phyloP scores from a whole-genome alignment of 2,329 filamentous ascomycete species.

The Pestalotiopsis sp. region DNA sequence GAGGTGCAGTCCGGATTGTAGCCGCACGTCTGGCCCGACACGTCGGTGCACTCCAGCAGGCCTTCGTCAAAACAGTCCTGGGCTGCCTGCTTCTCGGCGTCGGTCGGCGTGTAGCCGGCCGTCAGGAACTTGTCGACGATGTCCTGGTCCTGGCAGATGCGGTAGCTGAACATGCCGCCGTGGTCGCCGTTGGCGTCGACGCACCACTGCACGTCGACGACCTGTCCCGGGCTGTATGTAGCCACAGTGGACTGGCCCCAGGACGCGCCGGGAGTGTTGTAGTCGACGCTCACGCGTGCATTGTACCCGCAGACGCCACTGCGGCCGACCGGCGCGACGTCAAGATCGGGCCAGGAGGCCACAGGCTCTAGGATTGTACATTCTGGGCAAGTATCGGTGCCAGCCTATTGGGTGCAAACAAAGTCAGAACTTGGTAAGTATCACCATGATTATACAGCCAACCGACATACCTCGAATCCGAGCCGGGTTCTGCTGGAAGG shows the following conservation, averaged over 20 bases:
- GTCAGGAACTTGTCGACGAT: slow-evolving; percentile 54
- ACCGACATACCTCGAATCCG: slow-evolving; percentile 40
- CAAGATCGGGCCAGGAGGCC: slow-evolving; percentile 49
- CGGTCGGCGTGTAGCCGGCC: slow-evolving; percentile 48
- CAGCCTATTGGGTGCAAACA: slow-evolving; percentile 34
- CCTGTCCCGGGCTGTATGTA: slow-evolving; percentile 47
- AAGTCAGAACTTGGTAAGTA: background rate
- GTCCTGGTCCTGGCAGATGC: slow-evolving; percentile 53
- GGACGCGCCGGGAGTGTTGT: slow-evolving; percentile 46
- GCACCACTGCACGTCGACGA: slow-evolving; percentile 56
- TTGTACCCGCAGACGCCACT: slow-evolving; percentile 58
- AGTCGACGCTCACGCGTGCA: slow-evolving; percentile 53
- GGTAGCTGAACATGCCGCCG: slow-evolving; percentile 59
- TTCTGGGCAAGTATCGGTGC: slow-evolving; percentile 54
- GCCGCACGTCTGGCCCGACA: slow-evolving; percentile 49
- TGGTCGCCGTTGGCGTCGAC: slow-evolving; percentile 60
- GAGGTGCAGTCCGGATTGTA: slow-evolving; percentile 50
- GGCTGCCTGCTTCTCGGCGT: slow-evolving; percentile 54
- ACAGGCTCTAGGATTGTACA: slow-evolving; percentile 59
- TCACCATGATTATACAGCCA: background rate
- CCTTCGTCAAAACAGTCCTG: slow-evolving; percentile 55
- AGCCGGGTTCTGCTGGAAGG: slow-evolving; percentile 49
- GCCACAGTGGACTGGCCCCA: slow-evolving; percentile 47
- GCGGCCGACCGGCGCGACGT: slow-evolving; percentile 48
- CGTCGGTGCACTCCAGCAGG: slow-evolving; percentile 50